Evolutionary conservation across 2,329 filamentous ascomycete genomes (phyloP).

Genomic region (Aureobasidium sp.): DNA sequence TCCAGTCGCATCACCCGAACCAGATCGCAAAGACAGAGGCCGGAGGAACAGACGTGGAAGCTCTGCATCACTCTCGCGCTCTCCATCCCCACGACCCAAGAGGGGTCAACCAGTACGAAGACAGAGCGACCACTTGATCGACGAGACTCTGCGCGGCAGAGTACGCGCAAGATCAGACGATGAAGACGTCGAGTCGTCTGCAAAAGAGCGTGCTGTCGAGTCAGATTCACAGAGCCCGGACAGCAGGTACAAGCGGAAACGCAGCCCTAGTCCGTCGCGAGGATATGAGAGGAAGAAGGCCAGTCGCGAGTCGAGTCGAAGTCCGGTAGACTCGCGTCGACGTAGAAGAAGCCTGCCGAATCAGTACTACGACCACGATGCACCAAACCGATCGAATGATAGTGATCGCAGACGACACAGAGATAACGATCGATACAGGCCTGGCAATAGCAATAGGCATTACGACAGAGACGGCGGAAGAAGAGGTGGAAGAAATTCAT

Average conservation of each 20-base stretch:
- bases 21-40: slow-evolving; percentile 13
- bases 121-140: slow-evolving; percentile 29
- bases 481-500: slow-evolving; percentile 28
- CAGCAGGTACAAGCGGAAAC: slow-evolving; percentile 29
- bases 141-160: slow-evolving; percentile 31
- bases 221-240: slow-evolving; percentile 21
- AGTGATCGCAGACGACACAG: slow-evolving; percentile 21
- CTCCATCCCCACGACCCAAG: slow-evolving; percentile 21
- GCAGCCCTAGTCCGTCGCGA: slow-evolving; percentile 24
- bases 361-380: slow-evolving; percentile 26
- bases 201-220: slow-evolving; percentile 25
- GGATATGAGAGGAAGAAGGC: slow-evolving; percentile 22
- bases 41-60: slow-evolving; percentile 16
- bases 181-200: slow-evolving; percentile 19
- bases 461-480: slow-evolving; percentile 12
- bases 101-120: slow-evolving; percentile 23
- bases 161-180: slow-evolving; percentile 26
- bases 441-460: slow-evolving; percentile 12
- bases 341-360: slow-evolving; percentile 34
- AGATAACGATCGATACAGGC: slow-evolving; percentile 18
- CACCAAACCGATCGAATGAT: slow-evolving; percentile 16
- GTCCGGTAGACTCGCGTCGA: slow-evolving; percentile 18
- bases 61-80: slow-evolving; percentile 11
- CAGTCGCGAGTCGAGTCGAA: slow-evolving; percentile 7
- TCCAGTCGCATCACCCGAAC: neutral